Percentiles rank a stretch among this genome's conserved stretches.
phyloP scores from a whole-genome alignment of 495 filamentous ascomycete species.

The Hypomontagnella submonticulosa region DNA sequence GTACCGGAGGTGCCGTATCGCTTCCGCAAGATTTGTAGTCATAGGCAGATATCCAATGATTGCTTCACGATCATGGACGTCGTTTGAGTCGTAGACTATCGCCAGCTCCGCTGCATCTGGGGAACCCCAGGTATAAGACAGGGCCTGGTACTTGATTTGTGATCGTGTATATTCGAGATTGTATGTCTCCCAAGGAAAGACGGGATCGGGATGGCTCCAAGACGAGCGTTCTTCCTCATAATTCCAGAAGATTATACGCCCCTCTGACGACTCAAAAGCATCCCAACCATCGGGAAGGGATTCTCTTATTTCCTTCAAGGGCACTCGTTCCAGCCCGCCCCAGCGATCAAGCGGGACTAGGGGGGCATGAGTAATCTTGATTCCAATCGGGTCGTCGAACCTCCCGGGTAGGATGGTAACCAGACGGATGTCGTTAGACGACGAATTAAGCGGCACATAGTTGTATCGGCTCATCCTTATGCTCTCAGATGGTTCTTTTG shows the following conservation, averaged over 20 bases:
- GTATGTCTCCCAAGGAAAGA: conserved; percentile 1
- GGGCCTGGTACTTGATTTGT: conserved; percentile 16
- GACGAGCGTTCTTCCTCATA: background rate
- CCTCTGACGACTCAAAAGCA: conserved; percentile 21
- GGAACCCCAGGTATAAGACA: conserved; percentile 32
- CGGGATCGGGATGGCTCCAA: conserved; percentile 32
- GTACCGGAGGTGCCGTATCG: conserved; percentile 25
- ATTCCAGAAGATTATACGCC: conserved; percentile 19
- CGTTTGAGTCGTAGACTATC: background rate
- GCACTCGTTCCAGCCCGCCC: background rate
- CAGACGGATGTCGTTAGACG: conserved; percentile 26
- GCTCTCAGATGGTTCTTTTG: too few species aligned
- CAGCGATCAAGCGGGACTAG: conserved; percentile 1
- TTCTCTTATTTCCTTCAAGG: conserved; percentile 14
- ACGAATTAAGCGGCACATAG: conserved; percentile 16
- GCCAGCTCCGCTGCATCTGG: background rate
- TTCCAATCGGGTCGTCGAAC: conserved; percentile 22
- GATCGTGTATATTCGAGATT: background rate
- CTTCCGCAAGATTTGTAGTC: conserved; percentile 5
- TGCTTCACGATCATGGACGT: background rate
- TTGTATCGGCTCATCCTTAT: conserved; percentile 11
- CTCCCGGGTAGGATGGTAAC: conserved; percentile 29
- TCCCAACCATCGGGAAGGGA: conserved; percentile 14
- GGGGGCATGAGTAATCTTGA: conserved; percentile 22
- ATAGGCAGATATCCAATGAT: background rate